Base-by-base conservation (phyloP, 257 asterid genomes). In the Haberlea rhodopensis region DNA sequence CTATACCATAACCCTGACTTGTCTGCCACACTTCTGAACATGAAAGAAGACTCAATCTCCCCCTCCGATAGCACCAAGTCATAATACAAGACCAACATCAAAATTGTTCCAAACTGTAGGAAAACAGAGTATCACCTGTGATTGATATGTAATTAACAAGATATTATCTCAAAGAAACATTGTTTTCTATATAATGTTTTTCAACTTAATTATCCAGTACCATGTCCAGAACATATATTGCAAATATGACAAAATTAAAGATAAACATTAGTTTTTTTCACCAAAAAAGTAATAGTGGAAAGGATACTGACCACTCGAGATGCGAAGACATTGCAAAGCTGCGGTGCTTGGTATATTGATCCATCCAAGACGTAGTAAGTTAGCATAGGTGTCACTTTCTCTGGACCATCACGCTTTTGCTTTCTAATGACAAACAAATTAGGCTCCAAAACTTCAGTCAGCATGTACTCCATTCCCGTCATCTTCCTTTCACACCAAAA, bases 401-500 rank as follows among this genome's bases (percentile, higher is more conserved):
- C 96, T n/a, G 96, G 99, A 43, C 97, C 81, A 76, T 94, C 99
- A 80, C 99, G 86, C 89, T 84, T 94, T 83, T 94, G 99, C 73
- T 94, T 94, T 40, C 90, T 85, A 53, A 94, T 70, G 65, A 94
- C 89, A 69, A 85, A 94, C 59, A 87, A 84, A 83, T 94, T 87
- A 29, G 99, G 97, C 83, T 94, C 99, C 85, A 80, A 75, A 15
- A 87, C 99, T 72, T 94, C 99, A 73, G 83, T 84, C 81, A 94
- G 56, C 52, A 62, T 66, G 76, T 73, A 94, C 77, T 94, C 99
- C 0, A 34, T 75, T 69, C 99, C 99, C 0, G 88, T 83, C 96
- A 94, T 90, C 92, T 89, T 94, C 78, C 99, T 92, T 92, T 83
- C 77, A 83, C 18, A 32, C 73, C 65, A 46, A 74, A 32, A 24